A percentile compares a stretch with the other conserved stretches of the same genome.
These are phyloP conservation scores for Rhynchosporium secalis DNA, from an alignment of 2,329 filamentous ascomycete genomes.

Conservation along the genomic window DNA sequence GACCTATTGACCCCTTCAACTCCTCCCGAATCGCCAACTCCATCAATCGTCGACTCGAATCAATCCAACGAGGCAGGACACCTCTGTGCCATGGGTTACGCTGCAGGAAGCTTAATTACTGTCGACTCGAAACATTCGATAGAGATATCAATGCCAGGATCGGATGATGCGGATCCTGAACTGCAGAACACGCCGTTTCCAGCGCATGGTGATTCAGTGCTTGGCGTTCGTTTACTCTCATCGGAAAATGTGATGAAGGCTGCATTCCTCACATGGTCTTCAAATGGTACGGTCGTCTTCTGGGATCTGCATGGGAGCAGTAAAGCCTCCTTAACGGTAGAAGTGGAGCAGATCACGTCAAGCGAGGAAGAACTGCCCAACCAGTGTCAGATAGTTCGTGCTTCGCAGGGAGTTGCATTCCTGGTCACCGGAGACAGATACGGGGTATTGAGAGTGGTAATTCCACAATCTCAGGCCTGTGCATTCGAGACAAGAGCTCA, in stretches of 20 bases:
- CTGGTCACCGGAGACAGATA: conserved; percentile 84
- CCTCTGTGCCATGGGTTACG: conserved; percentile 67
- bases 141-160: conserved; percentile 50
- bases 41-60: conserved; percentile 22
- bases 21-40: conserved; percentile 38
- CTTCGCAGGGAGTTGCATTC: conserved; percentile 61
- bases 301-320: conserved; percentile 77
- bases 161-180: conserved; percentile 39
- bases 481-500: conserved; percentile 81
- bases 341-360: conserved; percentile 63
- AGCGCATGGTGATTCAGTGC: conserved; percentile 62
- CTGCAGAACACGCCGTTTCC: conserved; percentile 55
- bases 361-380: conserved; percentile 55
- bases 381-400: conserved; percentile 59
- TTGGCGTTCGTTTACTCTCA: conserved; percentile 70
- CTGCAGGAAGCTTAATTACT: conserved; percentile 67
- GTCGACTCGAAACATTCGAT: conserved; percentile 77
- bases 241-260: conserved; percentile 61
- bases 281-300: conserved; percentile 74
- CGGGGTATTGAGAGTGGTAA: conserved; percentile 74
- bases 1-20: conserved; percentile 39
- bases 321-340: conserved; percentile 62
- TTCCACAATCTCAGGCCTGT: conserved; percentile 59
- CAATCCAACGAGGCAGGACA: conserved; percentile 40
- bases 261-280: conserved; percentile 87